Evolutionary conservation across 2,329 filamentous ascomycete genomes (phyloP).

Genomic region (Aspergillus sergii): DNA sequence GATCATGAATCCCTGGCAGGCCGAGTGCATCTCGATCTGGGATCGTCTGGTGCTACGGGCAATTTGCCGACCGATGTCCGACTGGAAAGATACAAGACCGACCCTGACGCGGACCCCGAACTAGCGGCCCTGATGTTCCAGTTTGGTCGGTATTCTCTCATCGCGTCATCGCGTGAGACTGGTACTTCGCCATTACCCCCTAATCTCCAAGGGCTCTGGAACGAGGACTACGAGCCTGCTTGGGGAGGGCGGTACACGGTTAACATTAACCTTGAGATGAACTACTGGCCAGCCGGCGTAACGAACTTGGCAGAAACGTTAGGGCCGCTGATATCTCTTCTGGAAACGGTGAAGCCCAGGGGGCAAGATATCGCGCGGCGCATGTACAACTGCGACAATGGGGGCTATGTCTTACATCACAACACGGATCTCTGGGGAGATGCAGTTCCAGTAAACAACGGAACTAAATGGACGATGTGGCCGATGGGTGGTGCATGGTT

Average conservation of each 20-base stretch:
- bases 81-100: conserved; percentile 5
- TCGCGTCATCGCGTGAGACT: conserved; percentile 51
- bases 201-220: conserved; percentile 62
- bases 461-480: conserved; percentile 38
- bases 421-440: conserved; percentile 62
- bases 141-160: conserved; percentile 55
- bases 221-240: conserved; percentile 46
- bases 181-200: conserved; percentile 49
- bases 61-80: conserved; percentile 8
- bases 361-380: conserved; percentile 55
- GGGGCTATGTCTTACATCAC: conserved; percentile 59
- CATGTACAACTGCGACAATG: conserved; percentile 52
- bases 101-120: conserved; percentile 18
- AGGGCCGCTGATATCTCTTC: conserved; percentile 44
- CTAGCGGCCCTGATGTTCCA: conserved; percentile 56
- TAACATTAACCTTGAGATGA: conserved; percentile 65
- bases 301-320: conserved; percentile 50
- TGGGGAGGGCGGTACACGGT: conserved; percentile 61
- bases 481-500: conserved; percentile 57
- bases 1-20: conserved; percentile 6
- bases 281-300: conserved; percentile 60
- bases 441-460: conserved; percentile 52
- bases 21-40: conserved; percentile 9
- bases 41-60: conserved; percentile 2
- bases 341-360: conserved; percentile 35